Conservation (phyloP, 495 filamentous ascomycete genomes). For the Geopyxis carbonaria region DNA sequence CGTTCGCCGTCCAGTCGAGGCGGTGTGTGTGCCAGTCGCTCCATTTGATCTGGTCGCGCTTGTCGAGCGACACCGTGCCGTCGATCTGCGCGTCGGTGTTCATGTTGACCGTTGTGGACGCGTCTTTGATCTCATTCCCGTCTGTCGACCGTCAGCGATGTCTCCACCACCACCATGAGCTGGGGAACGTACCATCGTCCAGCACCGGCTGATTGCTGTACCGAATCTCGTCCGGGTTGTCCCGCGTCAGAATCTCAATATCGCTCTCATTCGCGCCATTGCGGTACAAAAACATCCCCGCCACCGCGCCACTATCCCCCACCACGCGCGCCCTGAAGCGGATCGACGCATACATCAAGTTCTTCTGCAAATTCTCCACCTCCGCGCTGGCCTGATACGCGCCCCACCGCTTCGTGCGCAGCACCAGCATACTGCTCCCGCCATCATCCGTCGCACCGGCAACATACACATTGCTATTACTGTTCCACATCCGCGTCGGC, state of each 20-base stretch:
- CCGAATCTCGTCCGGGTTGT: constrained; percentile 38
- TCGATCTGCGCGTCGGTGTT: constrained; percentile 5
- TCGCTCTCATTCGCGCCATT: constrained; percentile 52
- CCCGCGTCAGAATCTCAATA: constrained; percentile 54
- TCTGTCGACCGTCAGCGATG: constrained; percentile 1
- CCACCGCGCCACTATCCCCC: constrained; percentile 43
- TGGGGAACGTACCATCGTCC: constrained; percentile 10
- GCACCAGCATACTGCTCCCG: constrained; percentile 13
- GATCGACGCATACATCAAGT: constrained; percentile 21
- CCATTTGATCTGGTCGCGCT: constrained; percentile 9
- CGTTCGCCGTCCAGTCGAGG: constrained; percentile 48
- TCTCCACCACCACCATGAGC: not conserved
- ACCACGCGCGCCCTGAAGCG: constrained; percentile 42
- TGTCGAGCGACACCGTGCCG: constrained; percentile 3
- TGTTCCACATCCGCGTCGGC: constrained; percentile 16
- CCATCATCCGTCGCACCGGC: not conserved
- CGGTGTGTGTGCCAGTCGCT: constrained; percentile 49
- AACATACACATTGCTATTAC: constrained; percentile 19
- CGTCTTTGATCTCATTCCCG: constrained; percentile 32
- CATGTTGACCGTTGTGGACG: constrained; percentile 24
- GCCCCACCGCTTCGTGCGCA: constrained; percentile 14
- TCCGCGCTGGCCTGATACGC: constrained; percentile 14
- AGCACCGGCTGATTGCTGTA: constrained; percentile 58
- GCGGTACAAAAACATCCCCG: constrained; percentile 54
- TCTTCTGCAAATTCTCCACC: constrained; percentile 14